Percentiles rank a stretch among this genome's conserved stretches.
Evolutionary conservation across 164 flowering plant genomes (phyloP).

Genomic region (Liquidambar formosana): DNA sequence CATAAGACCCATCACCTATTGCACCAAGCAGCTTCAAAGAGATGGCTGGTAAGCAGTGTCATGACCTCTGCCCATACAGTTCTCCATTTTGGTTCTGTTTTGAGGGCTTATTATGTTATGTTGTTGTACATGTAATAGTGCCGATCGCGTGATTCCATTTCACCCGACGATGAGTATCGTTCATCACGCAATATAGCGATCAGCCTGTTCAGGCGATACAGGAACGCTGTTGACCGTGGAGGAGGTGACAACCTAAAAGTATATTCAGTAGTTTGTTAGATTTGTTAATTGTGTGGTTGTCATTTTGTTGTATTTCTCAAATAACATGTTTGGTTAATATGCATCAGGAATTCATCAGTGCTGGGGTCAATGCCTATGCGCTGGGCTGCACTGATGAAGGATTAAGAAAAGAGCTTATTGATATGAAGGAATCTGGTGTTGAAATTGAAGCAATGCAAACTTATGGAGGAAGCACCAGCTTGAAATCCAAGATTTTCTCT

Average conservation of each 20-base stretch:
- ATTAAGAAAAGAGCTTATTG: conserved; percentile 71
- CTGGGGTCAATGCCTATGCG: conserved; percentile 96
- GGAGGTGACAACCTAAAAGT: conserved; percentile 92
- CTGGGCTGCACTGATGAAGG: conserved; percentile 95
- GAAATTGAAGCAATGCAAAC: conserved; percentile 72
- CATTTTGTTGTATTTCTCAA: neutral
- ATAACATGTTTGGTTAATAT: conserved; percentile 5
- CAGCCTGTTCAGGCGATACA: conserved; percentile 79
- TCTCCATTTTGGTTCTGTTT: neutral
- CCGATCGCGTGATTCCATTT: conserved; percentile 39
- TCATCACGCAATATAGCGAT: conserved; percentile 94
- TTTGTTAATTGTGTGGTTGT: conserved; percentile 6
- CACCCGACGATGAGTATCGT: conserved; percentile 84
- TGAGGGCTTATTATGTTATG: neutral
- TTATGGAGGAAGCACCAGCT: conserved; percentile 70
- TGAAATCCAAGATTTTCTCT: conserved; percentile 68
- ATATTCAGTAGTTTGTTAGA: conserved; percentile 26
- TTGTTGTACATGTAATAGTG: conserved; percentile 39
- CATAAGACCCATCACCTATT: conserved; percentile 20
- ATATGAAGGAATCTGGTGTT: conserved; percentile 72
- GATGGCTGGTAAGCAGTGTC: conserved; percentile 51
- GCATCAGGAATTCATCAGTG: conserved; percentile 85
- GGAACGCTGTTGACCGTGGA: conserved; percentile 77
- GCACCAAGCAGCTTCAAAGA: conserved; percentile 35
- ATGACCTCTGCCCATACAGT: neutral